These are phyloP conservation scores for Arachnopeziza araneosa DNA, from an alignment of 2,329 filamentous ascomycete genomes.

Conservation along the genomic window DNA sequence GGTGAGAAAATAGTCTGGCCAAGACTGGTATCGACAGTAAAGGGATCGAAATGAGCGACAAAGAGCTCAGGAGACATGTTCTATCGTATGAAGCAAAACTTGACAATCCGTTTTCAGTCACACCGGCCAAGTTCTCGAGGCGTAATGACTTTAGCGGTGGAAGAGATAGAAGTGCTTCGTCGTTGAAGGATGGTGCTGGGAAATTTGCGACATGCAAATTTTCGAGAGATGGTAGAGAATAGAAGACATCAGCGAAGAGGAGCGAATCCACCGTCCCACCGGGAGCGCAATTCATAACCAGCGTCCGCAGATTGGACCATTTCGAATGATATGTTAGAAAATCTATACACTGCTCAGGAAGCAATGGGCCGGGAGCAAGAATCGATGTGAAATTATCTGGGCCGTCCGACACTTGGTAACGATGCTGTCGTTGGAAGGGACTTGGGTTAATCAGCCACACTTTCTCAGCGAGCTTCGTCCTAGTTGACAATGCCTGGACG, in stretches of 20 bases:
- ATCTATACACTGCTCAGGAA: constrained; percentile 36
- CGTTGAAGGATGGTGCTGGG: constrained; percentile 50
- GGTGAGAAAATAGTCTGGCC: constrained; percentile 52
- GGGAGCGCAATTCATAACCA: constrained; percentile 54
- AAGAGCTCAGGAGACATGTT: constrained; percentile 40
- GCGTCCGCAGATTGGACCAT: constrained; percentile 50
- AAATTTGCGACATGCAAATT: constrained; percentile 55
- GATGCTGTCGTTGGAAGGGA: constrained; percentile 32
- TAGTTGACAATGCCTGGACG: constrained; percentile 54
- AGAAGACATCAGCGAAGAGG: constrained; percentile 46
- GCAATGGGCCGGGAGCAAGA: constrained; percentile 34
- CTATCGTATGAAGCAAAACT: constrained; percentile 47
- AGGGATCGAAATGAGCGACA: constrained; percentile 52
- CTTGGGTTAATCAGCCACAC: constrained; percentile 46
- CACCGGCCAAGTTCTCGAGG: constrained; percentile 49
- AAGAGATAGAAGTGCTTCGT: constrained; percentile 48
- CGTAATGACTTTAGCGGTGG: constrained; percentile 50
- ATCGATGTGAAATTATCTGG: constrained; percentile 16
- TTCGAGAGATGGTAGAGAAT: constrained; percentile 47
- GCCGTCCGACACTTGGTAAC: constrained; percentile 20
- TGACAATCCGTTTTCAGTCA: constrained; percentile 52
- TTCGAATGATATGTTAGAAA: constrained; percentile 48
- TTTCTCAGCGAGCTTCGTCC: constrained; percentile 50
- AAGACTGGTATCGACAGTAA: constrained; percentile 51
- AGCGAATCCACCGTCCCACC: constrained; percentile 49